Base-by-base conservation (phyloP, 106 monocot species). In the Vanilla planifolia region DNA sequence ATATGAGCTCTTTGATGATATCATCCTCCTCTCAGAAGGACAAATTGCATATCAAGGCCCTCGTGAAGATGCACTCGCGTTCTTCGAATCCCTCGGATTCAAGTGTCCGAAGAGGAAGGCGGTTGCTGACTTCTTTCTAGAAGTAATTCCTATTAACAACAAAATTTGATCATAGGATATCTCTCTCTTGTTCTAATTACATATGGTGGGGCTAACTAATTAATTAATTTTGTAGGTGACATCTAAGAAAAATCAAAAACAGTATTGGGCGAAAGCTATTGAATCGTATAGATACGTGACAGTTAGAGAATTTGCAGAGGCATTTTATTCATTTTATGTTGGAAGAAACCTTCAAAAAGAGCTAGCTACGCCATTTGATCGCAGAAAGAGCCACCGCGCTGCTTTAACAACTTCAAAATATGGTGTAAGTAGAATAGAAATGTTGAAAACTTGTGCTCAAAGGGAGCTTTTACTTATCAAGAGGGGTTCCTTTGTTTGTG, bases 21-120 rank as follows among this genome's bases (percentile, higher is more conserved):
- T 82, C 22, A 53, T 82, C 52, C 73, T 82, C 30, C 64, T 82
- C 26, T 82, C 77, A 20, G 82, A 82, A 20, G 82, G 82, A 36
- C 55, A 69, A 16, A 69, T 82, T 43, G 69, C 73, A 13, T 82
- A 77, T 52, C 73, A 82, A 37, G 82, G 82, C 16, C 69, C 77
- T 9, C 60, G 75, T 27, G 67, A 68, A 20, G 11, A 72, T 56
- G 78, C 72, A 27, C 71, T 79, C 8, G 64, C 63, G 3, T 84
- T 84, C 65, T 79, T 84, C 40, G 64, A 81, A 47, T 47, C 33
- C n/a, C 73, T 81, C 73, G 84, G 84, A 7, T 84, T 84, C 40
- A 71, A 55, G 48, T 76, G 79, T 36, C 84, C 79, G 0, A 57
- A 76, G 8, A 69, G 84, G 33, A 79, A 79, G 46, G 79, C 61